These are phyloP conservation scores for Grosmannia huntii DNA, from an alignment of 2,329 filamentous ascomycete genomes.

Conservation along the genomic window DNA sequence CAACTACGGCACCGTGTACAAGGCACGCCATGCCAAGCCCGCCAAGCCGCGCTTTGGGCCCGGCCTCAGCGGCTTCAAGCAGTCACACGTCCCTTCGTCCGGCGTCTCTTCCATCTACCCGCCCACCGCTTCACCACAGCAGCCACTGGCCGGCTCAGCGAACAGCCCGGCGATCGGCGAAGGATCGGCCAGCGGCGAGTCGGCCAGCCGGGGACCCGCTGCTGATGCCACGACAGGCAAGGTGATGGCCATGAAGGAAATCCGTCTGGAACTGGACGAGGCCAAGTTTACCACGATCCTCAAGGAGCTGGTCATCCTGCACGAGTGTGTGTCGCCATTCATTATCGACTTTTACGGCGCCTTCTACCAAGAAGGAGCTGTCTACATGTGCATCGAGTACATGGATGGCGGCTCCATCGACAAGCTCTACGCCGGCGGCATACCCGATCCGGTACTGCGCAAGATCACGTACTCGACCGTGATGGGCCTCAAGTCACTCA, in stretches of 20 bases:
- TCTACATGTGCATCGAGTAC: slow-evolving; percentile 98
- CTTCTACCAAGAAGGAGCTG: slow-evolving; percentile 96
- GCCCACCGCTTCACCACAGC: slow-evolving; percentile 16
- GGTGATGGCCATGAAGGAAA: slow-evolving; percentile 99
- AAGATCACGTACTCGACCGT: slow-evolving; percentile 87
- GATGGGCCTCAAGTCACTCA: slow-evolving; percentile 82
- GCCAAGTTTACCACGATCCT: slow-evolving; percentile 94
- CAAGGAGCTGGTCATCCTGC: slow-evolving; percentile 92
- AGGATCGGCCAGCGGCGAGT: background rate
- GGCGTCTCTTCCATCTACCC: background rate
- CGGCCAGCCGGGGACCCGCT: background rate
- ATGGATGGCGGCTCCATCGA: slow-evolving; percentile 99
- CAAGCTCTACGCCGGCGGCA: slow-evolving; percentile 82
- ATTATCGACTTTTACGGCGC: slow-evolving; percentile 99
- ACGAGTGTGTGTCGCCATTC: slow-evolving; percentile 87
- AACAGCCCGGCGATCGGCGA: background rate
- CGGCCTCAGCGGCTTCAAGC: slow-evolving; percentile 39
- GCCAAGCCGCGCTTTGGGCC: slow-evolving; percentile 44
- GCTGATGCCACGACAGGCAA: slow-evolving; percentile 48
- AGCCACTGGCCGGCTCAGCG: slow-evolving; percentile 17
- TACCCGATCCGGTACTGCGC: slow-evolving; percentile 75
- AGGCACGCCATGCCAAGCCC: slow-evolving; percentile 72
- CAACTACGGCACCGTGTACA: slow-evolving; percentile 97
- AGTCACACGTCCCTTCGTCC: background rate
- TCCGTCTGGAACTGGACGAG: slow-evolving; percentile 88